Percentiles rank a stretch among this genome's conserved stretches.
These are phyloP conservation scores for Irpex sp. DNA, from an alignment of 1,284 basidiomycete genomes.

Conservation along the genomic window DNA sequence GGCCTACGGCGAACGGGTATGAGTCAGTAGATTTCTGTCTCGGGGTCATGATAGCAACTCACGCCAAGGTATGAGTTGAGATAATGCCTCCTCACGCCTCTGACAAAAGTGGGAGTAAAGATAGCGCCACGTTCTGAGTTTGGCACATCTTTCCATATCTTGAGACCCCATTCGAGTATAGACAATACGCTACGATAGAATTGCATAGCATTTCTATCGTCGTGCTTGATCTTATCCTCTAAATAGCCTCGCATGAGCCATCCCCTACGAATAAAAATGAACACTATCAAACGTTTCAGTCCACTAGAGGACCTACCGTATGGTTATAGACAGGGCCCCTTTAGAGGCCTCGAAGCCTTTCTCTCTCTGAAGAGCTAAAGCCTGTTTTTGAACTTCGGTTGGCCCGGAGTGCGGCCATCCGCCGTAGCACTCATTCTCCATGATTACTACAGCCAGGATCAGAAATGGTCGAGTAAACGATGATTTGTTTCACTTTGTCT, in stretches of 20 bases:
- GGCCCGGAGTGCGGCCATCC: too few species aligned
- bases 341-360: not conserved
- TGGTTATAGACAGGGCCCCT: not conserved
- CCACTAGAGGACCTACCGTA: not conserved
- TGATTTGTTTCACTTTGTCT: not conserved
- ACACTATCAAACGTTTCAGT: not conserved
- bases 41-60: conserved; percentile 3
- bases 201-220: not conserved
- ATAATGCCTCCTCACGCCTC: conserved; percentile 29
- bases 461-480: too few species aligned
- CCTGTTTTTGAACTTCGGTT: not conserved
- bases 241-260: not conserved
- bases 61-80: conserved; percentile 31
- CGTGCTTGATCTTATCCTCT: not conserved
- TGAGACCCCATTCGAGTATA: conserved; percentile 38
- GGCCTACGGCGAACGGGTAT: too few species aligned
- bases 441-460: too few species aligned
- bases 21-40: not conserved
- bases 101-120: conserved; percentile 30
- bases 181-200: not conserved
- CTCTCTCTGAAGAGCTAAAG: not conserved
- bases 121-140: conserved; percentile 27
- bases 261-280: not conserved
- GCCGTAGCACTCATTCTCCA: too few species aligned
- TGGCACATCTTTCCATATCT: conserved; percentile 33